Base-by-base conservation (phyloP, 106 monocot species). In the Triglochin maritima region DNA sequence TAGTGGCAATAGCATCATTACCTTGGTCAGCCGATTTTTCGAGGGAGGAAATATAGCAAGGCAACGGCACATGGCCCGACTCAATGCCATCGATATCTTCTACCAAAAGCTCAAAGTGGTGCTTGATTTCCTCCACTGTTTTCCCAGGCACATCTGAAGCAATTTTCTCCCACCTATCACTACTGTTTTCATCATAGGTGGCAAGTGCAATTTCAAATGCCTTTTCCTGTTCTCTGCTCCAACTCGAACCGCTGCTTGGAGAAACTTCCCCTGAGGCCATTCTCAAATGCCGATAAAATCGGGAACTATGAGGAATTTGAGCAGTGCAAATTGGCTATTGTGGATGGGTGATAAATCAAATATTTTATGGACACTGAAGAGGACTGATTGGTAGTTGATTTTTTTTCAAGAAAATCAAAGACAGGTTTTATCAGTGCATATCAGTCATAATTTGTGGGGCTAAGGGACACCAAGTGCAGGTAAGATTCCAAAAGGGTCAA, bases 221-320 rank as follows among this genome's bases (percentile, higher is more conserved):
- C 79, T 85, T 83, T 14, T 92, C 92, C 69, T 88, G 73, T 49
- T 92, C 88, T 63, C 87, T 61, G 61, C 79, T 92, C 92, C 92
- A 92, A 47, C 69, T 56, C 3, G 63, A 70, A 60, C 81, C 73
- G 61, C 79, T 79, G 55, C 69, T 81, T 50, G 70, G 63, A 29
- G 29, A 29, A 29, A 29, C 29, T 57, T 92, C 83, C 43, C 77
- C 85, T 65, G 76, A 66, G 46, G 67, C 5, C 64, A 64, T 64
- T 29, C 29, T 29, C 29, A 29, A 29, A 29, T 29, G 29, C 29
- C 29, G 29, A 29, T 29, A 29, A 29, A 29, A 29, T 29, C 29
- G 29, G 29, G 29, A 29, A 29, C 29, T 29, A 29, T 1, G 29
- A 29, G 29, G 29, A 29, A 29, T 1, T 29, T 29, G 29, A 29